These are phyloP conservation scores for Halenospora varia DNA, from an alignment of 495 filamentous ascomycete genomes.

Conservation along the genomic window DNA sequence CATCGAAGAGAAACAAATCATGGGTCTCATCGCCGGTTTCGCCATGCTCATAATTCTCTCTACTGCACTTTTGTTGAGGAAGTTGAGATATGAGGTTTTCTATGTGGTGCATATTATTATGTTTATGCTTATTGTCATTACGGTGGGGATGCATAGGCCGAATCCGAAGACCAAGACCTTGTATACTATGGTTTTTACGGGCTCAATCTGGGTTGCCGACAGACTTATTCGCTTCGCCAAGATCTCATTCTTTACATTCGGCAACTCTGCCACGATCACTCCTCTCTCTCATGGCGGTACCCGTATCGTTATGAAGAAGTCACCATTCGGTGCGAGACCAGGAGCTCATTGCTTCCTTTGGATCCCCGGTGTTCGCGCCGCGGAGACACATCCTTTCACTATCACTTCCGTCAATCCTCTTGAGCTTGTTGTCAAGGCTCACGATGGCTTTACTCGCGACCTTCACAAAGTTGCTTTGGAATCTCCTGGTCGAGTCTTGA, in stretches of 20 bases:
- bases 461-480: slow-evolving; percentile 43
- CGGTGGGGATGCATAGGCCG: slow-evolving; percentile 50
- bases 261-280: slow-evolving; percentile 49
- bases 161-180: slow-evolving; percentile 32
- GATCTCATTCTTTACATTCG: slow-evolving; percentile 43
- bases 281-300: slow-evolving; percentile 53
- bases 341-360: slow-evolving; percentile 59
- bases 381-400: slow-evolving; percentile 60
- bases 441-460: slow-evolving; percentile 54
- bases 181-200: slow-evolving; percentile 41
- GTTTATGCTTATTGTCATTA: slow-evolving; percentile 46
- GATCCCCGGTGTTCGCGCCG: slow-evolving; percentile 50
- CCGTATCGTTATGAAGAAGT: slow-evolving; percentile 47
- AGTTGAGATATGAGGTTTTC: slow-evolving; percentile 54
- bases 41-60: slow-evolving; percentile 39
- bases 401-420: slow-evolving; percentile 42
- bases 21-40: slow-evolving; percentile 45
- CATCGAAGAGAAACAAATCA: slow-evolving; percentile 34
- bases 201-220: slow-evolving; percentile 46
- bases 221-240: slow-evolving; percentile 45
- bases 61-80: slow-evolving; percentile 29
- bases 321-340: slow-evolving; percentile 36
- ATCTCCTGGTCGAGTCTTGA: slow-evolving; percentile 40
- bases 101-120: slow-evolving; percentile 50
- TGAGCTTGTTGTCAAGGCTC: slow-evolving; percentile 52